A percentile compares a stretch with the other conserved stretches of the same genome.
Conservation (phyloP, 352 stramenopile species). For the Globisporangium okanoganense region DNA sequence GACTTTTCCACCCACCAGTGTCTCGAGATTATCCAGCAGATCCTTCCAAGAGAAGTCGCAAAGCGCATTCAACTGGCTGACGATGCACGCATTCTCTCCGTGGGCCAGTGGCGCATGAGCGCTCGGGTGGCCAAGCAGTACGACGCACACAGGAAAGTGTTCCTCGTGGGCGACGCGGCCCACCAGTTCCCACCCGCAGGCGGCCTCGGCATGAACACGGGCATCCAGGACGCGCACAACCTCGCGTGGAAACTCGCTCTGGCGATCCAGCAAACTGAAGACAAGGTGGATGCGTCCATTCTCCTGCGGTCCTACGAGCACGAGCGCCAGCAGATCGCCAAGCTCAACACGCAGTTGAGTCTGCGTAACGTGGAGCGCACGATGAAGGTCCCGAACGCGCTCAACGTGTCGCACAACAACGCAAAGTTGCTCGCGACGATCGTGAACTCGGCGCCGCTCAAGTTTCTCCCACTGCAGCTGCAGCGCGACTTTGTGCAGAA, state of each 20-base stretch:
- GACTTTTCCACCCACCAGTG: constrained; percentile 65
- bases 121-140: constrained; percentile 89
- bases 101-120: constrained; percentile 92
- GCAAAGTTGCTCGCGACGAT: constrained; percentile 51
- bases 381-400: constrained; percentile 76
- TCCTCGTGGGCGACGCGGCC: constrained; percentile 90
- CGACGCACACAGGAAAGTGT: constrained; percentile 56
- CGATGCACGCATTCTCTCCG: constrained; percentile 81
- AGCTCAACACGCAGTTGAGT: constrained; percentile 78
- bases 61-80: constrained; percentile 10
- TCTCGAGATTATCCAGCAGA: constrained; percentile 42
- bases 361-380: constrained; percentile 83
- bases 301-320: constrained; percentile 77
- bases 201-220: constrained; percentile 93
- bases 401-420: constrained; percentile 81
- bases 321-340: constrained; percentile 72
- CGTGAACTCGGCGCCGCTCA: constrained; percentile 63
- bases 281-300: constrained; percentile 12
- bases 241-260: constrained; percentile 90
- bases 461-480: constrained; percentile 36
- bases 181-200: constrained; percentile 92
- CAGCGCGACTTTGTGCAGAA: constrained; percentile 47
- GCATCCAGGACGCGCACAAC: constrained; percentile 91
- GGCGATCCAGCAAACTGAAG: constrained; percentile 32
- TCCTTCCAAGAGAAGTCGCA: constrained; percentile 27